Conservation (phyloP, 305 asterid genomes). For the Fraxinus greggii region DNA sequence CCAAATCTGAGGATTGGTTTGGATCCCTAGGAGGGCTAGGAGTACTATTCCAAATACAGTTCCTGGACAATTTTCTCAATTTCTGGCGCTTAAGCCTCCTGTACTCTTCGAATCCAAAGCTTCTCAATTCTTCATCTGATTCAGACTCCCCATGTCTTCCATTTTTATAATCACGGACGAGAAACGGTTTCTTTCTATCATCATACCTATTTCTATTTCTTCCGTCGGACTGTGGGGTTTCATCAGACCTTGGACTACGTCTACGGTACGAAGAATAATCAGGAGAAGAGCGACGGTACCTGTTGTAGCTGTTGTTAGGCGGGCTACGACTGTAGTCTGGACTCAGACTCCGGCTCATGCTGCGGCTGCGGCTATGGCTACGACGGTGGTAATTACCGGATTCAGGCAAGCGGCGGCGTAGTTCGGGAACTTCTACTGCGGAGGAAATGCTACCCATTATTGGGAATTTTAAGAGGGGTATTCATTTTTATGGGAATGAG, state of each 20-base stretch:
- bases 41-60: constrained; percentile 72
- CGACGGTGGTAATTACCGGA: background rate
- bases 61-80: constrained; percentile 53
- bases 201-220: constrained; percentile 28
- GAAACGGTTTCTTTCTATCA: constrained; percentile 41
- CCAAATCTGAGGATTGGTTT: constrained; percentile 46
- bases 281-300: constrained; percentile 70
- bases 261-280: constrained; percentile 57
- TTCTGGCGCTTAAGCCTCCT: constrained; percentile 83
- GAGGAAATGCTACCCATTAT: background rate
- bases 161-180: constrained; percentile 59
- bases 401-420: background rate
- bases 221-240: constrained; percentile 30
- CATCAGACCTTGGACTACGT: constrained; percentile 37
- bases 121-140: constrained; percentile 85
- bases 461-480: background rate
- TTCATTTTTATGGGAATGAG: background rate
- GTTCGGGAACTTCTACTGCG: background rate
- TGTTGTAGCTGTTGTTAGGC: constrained; percentile 16
- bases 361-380: background rate
- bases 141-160: constrained; percentile 47
- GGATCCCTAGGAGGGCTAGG: constrained; percentile 94
- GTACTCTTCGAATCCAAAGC: constrained; percentile 65
- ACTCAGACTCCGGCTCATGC: background rate
- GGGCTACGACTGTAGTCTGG: background rate